phyloP scores from a whole-genome alignment of 345 rosid genomes.

The Brassica nigra region DNA sequence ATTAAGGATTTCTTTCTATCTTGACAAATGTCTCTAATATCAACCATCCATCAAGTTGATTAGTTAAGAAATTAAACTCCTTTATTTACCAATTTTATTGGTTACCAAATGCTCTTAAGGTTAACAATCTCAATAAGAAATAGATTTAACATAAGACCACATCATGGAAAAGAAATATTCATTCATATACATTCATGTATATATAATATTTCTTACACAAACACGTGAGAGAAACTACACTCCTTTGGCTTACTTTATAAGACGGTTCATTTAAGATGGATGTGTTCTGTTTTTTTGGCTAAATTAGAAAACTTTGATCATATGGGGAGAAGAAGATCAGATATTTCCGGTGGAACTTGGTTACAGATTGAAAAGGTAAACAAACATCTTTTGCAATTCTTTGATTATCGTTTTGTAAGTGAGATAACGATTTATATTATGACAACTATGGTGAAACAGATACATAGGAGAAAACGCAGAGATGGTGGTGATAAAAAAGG shows the following conservation, averaged over 20 bases:
- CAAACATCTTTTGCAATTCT: not conserved
- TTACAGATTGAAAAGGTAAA: conserved; percentile 53
- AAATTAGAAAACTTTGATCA: conserved; percentile 46
- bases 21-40: too few relatives aligned
- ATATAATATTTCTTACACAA: too few relatives aligned
- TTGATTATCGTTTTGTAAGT: not conserved
- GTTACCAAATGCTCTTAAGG: too few relatives aligned
- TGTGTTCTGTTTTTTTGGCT: not conserved
- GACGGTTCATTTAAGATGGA: not conserved
- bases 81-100: too few relatives aligned
- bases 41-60: too few relatives aligned
- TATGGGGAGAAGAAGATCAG: conserved; percentile 68
- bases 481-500: conserved; percentile 63
- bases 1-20: too few relatives aligned
- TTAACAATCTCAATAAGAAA: too few relatives aligned
- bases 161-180: too few relatives aligned
- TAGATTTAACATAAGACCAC: too few relatives aligned
- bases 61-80: too few relatives aligned
- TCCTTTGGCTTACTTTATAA: not conserved
- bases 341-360: conserved; percentile 62
- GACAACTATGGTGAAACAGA: conserved; percentile 34
- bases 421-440: not conserved
- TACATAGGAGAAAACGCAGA: conserved; percentile 62
- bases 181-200: too few relatives aligned
- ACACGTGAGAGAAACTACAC: conserved; percentile 46